Conservation (phyloP, 306 rosid species). For the Dryas octopetala region DNA sequence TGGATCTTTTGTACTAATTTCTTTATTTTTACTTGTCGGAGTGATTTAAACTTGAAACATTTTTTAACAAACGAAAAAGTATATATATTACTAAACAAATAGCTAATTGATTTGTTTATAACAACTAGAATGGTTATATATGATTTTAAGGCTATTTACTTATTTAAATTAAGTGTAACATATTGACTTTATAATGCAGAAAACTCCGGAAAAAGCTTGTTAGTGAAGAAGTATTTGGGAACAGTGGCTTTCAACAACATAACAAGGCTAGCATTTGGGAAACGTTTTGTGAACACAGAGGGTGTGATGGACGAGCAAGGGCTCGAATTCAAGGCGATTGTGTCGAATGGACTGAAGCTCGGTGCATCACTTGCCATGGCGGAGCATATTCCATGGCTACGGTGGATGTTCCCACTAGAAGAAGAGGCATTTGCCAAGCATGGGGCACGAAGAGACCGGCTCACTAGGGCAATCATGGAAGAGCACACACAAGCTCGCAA, state of each 20-base stretch:
- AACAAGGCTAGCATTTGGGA: constrained; percentile 82
- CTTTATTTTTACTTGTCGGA: no score
- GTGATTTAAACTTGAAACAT: no score
- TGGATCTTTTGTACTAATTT: no score
- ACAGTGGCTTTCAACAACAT: constrained; percentile 94
- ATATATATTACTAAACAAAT: no score
- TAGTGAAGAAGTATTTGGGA: constrained; percentile 60
- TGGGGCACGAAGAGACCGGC: constrained; percentile 66
- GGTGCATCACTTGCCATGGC: constrained; percentile 85
- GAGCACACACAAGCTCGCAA: constrained; percentile 76
- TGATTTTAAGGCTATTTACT: no score
- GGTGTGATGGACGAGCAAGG: constrained; percentile 75
- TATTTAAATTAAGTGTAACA: no score
- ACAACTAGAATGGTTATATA: no score
- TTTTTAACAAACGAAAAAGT: no score
- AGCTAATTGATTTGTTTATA: no score
- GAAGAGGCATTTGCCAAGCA: constrained; percentile 82
- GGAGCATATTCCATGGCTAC: constrained; percentile 83
- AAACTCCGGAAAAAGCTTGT: constrained; percentile 50
- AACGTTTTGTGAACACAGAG: constrained; percentile 71
- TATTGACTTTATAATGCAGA: constrained; percentile 22
- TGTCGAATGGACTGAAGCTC: constrained; percentile 65
- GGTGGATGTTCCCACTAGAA: constrained; percentile 86
- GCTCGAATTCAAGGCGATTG: constrained; percentile 64
- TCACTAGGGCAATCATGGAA: constrained; percentile 83